Conservation (phyloP, 2,329 filamentous ascomycete species). For the Colletotrichum sp. region DNA sequence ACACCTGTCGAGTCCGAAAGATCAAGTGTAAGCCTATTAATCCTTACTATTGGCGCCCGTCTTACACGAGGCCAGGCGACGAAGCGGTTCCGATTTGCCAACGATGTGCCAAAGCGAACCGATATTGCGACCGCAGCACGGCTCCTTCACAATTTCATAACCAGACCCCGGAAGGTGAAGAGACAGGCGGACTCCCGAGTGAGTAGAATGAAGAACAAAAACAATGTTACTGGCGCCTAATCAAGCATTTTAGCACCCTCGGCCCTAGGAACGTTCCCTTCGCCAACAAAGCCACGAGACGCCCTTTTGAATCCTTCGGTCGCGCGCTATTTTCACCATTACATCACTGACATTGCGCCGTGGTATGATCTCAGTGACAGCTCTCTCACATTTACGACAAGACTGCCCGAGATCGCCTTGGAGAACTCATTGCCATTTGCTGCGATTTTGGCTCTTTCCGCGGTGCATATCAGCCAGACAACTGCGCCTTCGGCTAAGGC, state of each 20-base stretch:
- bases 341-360: slow-evolving; percentile 40
- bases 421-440: slow-evolving; percentile 46
- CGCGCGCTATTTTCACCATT: slow-evolving; percentile 42
- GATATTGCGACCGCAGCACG: slow-evolving; percentile 38
- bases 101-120: slow-evolving; percentile 31
- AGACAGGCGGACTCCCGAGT: not conserved
- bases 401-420: slow-evolving; percentile 40
- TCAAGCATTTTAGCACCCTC: not conserved
- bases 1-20: slow-evolving; percentile 41
- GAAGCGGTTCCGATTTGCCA: slow-evolving; percentile 35
- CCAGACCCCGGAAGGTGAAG: not conserved
- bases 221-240: not conserved
- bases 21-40: slow-evolving; percentile 32
- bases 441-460: slow-evolving; percentile 49
- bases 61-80: slow-evolving; percentile 29
- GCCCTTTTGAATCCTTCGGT: slow-evolving; percentile 35
- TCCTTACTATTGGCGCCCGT: not conserved
- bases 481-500: slow-evolving; percentile 27
- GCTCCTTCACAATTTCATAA: slow-evolving; percentile 8
- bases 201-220: not conserved
- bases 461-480: slow-evolving; percentile 42
- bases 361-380: slow-evolving; percentile 55
- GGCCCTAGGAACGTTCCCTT: not conserved
- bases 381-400: slow-evolving; percentile 34
- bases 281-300: slow-evolving; percentile 26